Evolutionary conservation across 2,329 filamentous ascomycete genomes (phyloP).

Genomic region (Simplicillium aogashimaense): DNA sequence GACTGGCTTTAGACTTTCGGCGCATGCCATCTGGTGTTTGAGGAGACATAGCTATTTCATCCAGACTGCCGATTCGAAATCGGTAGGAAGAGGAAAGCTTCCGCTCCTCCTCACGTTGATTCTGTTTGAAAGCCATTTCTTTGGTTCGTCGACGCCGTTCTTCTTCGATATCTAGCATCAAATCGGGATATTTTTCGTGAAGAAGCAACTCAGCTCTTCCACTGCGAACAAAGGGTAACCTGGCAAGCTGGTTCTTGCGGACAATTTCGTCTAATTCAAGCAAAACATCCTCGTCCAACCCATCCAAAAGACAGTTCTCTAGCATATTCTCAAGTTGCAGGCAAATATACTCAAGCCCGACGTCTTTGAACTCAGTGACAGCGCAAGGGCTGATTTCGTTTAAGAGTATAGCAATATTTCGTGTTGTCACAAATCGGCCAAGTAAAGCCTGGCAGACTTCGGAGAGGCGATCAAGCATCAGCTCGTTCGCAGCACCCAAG

Average conservation of each 20-base stretch:
- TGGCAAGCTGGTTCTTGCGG: slow-evolving; percentile 70
- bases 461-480: slow-evolving; percentile 87
- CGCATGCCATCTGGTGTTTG: slow-evolving; percentile 34
- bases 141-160: slow-evolving; percentile 62
- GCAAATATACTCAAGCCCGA: slow-evolving; percentile 82
- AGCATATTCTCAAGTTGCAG: slow-evolving; percentile 86
- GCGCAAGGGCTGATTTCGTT: slow-evolving; percentile 80
- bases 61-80: slow-evolving; percentile 50
- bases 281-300: slow-evolving; percentile 76
- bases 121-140: slow-evolving; percentile 61
- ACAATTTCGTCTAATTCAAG: slow-evolving; percentile 72
- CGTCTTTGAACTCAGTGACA: slow-evolving; percentile 77
- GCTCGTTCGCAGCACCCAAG: slow-evolving; percentile 79
- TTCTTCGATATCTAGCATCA: slow-evolving; percentile 57
- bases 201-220: slow-evolving; percentile 59
- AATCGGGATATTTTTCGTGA: slow-evolving; percentile 52
- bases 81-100: slow-evolving; percentile 51
- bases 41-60: slow-evolving; percentile 41
- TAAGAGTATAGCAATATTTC: slow-evolving; percentile 77
- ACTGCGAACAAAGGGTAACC: slow-evolving; percentile 67
- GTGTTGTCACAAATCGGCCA: slow-evolving; percentile 72
- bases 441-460: slow-evolving; percentile 82
- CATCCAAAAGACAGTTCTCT: slow-evolving; percentile 78
- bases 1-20: slow-evolving; percentile 32
- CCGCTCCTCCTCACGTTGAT: slow-evolving; percentile 54